Base-by-base conservation (phyloP, 1,139 yeast genomes). In the Taphrina communis region DNA sequence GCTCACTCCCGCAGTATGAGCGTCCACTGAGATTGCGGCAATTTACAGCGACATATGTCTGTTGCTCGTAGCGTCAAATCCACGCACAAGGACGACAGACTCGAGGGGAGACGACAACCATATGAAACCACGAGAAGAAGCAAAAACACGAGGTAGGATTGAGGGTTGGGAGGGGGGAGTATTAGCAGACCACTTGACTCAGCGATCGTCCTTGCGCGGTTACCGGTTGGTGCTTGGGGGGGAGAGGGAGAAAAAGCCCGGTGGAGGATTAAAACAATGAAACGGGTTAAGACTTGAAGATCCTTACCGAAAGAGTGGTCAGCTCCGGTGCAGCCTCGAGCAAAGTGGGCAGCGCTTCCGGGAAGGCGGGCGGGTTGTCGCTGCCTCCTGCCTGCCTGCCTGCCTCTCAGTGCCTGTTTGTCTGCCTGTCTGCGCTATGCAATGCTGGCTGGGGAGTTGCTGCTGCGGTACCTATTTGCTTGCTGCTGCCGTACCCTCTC, bases 251-350 rank as follows among this genome's bases (percentile, higher is more conserved):
- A 25, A 25, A 25, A 25, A 25, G 48, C n/a, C 17, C 8, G 46
- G n/a, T 44, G 48, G n/a, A 44, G 48, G 48, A 44, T 44, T 25
- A 44, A 44, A 44, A 44, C 48, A 44, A 12, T 39, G 12, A 17
- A 44, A 17, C 48, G 48, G n/a, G 48, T 44, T 44, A 44, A 44
- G 48, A 44, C 48, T 44, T 50, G 53, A 9, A 4, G 53, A 50
- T 50, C 53, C 31, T 25, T 50, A 11, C 53, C 53, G 19, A n/a
- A 50, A 50, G 53, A 25, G 53, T 50, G 53, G 53, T 50, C 36
- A 21, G 36, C 36, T 50, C 53, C 53, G 53, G 53, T 50, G 53
- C 53, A 50, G 31, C 53, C 36, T 25, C 21, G 11, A 50, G n/a
- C n/a, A n/a, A 21, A 50, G 11, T 19, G 36, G 53, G 19, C 53